Base-by-base conservation (phyloP, 2,329 filamentous ascomycete genomes). In the Phoma herbarum region DNA sequence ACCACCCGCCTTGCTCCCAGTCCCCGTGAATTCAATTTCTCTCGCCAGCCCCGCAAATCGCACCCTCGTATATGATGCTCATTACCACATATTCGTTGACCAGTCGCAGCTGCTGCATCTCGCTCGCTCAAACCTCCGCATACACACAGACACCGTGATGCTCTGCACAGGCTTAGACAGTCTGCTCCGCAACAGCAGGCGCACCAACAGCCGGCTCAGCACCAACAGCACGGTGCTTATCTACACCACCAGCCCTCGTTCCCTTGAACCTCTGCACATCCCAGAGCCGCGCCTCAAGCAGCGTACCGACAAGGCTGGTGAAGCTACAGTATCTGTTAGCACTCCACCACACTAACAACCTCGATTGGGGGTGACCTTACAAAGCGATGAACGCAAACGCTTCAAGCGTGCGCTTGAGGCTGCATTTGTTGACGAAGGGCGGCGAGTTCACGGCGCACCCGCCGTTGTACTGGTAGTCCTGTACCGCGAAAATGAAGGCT, bases 371-470 rank as follows among this genome's bases (percentile, higher is more conserved):
- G n/a, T n/a, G n/a, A n/a, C n/a, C n/a, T n/a, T n/a, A n/a, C n/a
- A 70, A 70, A 31, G 67, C 67, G 16, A 70, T 41, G 22, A 70
- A 70, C 14, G 64, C 55, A 61, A 69, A 70, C 0, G 67, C 63
- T 52, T 67, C 63, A 2, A 69, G 35, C 12, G 66, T 68, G 41
- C 59, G 53, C 63, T 68, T 70, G 42, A 69, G 22, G 1, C 11
- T n/a, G n/a, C 62, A 63, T 39, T 65, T 62, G 35, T 57, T 57
- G 6, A 63, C 60, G 11, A 55, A 52, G 1, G 33, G 20, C 2
- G 64, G 62, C 3, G 65, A 67, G 23, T 61, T 60, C 10, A 42
- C 29, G 0, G 31, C 42, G 20, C 63, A 68, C 1, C 54, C 54
- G 14, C 44, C 56, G 16, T 60, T 59, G 47, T 46, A 57, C 26